phyloP scores from a whole-genome alignment of 164 flowering plant genomes.

The Chloranthus sessilifolius region DNA sequence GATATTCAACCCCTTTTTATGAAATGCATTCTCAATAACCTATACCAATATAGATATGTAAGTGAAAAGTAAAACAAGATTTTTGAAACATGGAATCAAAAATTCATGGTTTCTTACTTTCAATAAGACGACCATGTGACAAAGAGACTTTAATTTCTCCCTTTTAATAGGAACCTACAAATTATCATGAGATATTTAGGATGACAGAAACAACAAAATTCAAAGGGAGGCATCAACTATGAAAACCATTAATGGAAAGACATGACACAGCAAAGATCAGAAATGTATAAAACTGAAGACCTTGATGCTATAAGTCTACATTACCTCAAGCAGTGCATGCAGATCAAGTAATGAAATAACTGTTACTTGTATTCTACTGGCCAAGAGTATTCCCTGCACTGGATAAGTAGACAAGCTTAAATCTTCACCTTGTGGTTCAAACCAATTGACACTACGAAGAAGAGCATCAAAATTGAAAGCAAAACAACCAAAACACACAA shows the following conservation, averaged over 20 bases:
- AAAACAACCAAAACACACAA: not conserved
- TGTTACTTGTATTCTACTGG: conserved; percentile 21
- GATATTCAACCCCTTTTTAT: conserved; percentile 22
- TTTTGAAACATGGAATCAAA: not conserved
- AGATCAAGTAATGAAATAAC: conserved; percentile 22
- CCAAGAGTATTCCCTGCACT: conserved; percentile 28
- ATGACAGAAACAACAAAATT: not conserved
- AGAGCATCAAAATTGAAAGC: not conserved
- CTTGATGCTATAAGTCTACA: no score
- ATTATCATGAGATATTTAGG: conserved; percentile 3
- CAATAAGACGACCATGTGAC: conserved; percentile 25
- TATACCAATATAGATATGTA: conserved; percentile 6
- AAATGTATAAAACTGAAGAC: not conserved
- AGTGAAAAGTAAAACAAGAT: not conserved
- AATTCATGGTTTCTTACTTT: conserved; percentile 20
- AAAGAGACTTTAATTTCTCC: conserved; percentile 24
- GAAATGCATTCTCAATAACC: conserved; percentile 23
- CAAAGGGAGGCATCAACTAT: not conserved
- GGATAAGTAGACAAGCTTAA: conserved; percentile 16
- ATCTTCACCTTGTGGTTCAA: conserved; percentile 5
- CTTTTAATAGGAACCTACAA: conserved; percentile 27
- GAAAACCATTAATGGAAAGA: not conserved
- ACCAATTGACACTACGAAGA: not conserved
- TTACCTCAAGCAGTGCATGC: conserved; percentile 25
- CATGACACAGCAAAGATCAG: not conserved